Evolutionary conservation across 345 rosid genomes (phyloP), one percentile per base, ranked within the genome.

Genomic region (Odontarrhena argentea): DNA sequence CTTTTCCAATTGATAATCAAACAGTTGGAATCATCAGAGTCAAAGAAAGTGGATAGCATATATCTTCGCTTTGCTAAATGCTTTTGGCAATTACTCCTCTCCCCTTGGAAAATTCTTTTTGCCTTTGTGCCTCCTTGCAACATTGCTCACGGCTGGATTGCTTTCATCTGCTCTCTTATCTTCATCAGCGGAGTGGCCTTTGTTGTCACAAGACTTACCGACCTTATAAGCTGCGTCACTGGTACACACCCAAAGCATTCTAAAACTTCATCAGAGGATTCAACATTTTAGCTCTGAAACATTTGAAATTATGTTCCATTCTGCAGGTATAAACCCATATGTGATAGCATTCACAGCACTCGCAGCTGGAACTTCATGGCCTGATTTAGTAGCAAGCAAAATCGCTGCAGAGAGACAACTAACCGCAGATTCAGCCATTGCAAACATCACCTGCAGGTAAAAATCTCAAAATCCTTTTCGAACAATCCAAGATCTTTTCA

Each of bases 281-380:
- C 18, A 53, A 65, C 63, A 18, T 45, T 45, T 44, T 10, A 46
- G 63, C 25, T 51, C 51, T 41, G n/a, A 8, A 47, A 50, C 40
- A 36, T 12, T 26, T 37, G 43, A 65, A 59, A 47, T 26, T 48
- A 22, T 37, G 55, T 13, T 55, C 35, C 28, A 18, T 1, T 40
- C 55, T 38, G 61, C 85, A 93, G 98, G 94, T 67, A 80, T 93
- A 78, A 84, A 93, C 81, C 77, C 92, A 60, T 93, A 93, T 77
- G 92, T 93, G 77, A 86, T 93, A 71, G 97, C 97, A 68, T 87
- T 93, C 57, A 93, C 98, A 15, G 97, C 92, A 43, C 76, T 93
- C 54, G 98, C 98, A n/a, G 35, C 71, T 72, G 97, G 97, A 73
- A 89, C 98, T 47, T 93, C 98, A 30, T 93, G 98, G 97, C 98